phyloP scores from a whole-genome alignment of 1,284 basidiomycete genomes.

The Testicularia cyperi region DNA sequence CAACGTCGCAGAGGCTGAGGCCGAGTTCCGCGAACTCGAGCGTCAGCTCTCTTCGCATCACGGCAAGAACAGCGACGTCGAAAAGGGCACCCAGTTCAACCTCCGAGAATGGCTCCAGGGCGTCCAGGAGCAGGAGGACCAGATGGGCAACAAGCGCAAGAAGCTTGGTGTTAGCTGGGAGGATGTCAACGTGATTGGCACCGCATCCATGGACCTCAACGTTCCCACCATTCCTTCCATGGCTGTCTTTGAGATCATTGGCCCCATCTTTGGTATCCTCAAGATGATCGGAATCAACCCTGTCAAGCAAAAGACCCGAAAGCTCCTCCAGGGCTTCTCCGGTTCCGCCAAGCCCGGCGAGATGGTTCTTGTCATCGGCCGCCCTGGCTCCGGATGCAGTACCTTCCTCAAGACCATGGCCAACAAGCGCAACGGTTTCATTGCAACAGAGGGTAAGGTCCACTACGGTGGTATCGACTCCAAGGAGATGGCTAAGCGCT shows the following conservation, averaged over 20 bases:
- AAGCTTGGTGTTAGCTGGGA: conserved; percentile 42
- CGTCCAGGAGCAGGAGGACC: conserved; percentile 16
- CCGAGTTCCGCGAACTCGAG: conserved; percentile 22
- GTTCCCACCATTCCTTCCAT: conserved; percentile 41
- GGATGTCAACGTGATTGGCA: conserved; percentile 33
- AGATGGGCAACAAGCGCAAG: conserved; percentile 34
- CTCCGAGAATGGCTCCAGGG: conserved; percentile 27
- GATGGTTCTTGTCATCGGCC: conserved; percentile 69
- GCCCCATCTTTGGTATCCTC: conserved; percentile 32
- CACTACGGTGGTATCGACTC: conserved; percentile 69
- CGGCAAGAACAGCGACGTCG: conserved; percentile 14
- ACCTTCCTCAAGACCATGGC: conserved; percentile 74
- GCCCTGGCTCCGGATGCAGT: conserved; percentile 76
- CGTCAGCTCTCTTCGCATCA: conserved; percentile 22
- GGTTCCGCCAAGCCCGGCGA: conserved; percentile 48
- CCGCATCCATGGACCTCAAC: conserved; percentile 26
- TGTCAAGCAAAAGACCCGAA: conserved; percentile 18
- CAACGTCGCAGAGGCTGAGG: conserved; percentile 24
- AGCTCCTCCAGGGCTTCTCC: conserved; percentile 38
- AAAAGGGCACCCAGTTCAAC: conserved; percentile 23
- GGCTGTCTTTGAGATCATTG: conserved; percentile 41
- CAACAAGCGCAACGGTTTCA: conserved; percentile 69
- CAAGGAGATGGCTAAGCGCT: conserved; percentile 63
- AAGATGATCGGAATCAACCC: conserved; percentile 36
- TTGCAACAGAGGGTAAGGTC: conserved; percentile 67